These are phyloP conservation scores for Vitis hybrid DNA, from an alignment of 177 flowering plant genomes.

Conservation along the genomic window DNA sequence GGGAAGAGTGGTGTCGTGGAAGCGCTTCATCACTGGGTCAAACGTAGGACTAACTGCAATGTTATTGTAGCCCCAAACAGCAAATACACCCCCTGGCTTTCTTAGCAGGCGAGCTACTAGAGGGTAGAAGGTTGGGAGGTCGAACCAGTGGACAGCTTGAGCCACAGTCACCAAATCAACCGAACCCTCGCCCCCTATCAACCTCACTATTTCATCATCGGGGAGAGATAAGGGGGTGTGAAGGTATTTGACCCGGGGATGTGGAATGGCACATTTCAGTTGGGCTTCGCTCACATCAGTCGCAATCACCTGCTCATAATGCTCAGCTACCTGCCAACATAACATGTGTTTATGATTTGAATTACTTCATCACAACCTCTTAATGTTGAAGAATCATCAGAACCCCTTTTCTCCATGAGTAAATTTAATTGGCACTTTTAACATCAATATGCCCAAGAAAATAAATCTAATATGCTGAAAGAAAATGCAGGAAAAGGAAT, in stretches of 20 bases:
- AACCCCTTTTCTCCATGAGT: too few species aligned
- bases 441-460: too few species aligned
- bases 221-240: constrained; percentile 32
- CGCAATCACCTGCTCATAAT: constrained; percentile 36
- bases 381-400: too few species aligned
- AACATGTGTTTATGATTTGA: too few species aligned
- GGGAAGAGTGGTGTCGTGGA: constrained; percentile 25
- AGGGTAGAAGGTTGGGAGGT: constrained; percentile 47
- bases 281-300: constrained; percentile 38
- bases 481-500: too few species aligned
- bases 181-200: constrained; percentile 30
- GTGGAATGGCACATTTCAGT: constrained; percentile 24
- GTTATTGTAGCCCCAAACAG: constrained; percentile 54
- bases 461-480: too few species aligned
- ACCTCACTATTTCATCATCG: constrained; percentile 18
- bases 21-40: constrained; percentile 25
- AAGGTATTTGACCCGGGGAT: constrained; percentile 27
- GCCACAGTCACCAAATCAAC: constrained; percentile 49
- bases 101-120: constrained; percentile 31
- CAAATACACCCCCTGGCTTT: constrained; percentile 54
- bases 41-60: constrained; percentile 20
- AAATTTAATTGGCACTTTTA: too few species aligned
- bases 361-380: too few species aligned
- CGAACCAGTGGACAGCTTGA: constrained; percentile 50
- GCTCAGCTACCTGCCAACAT: constrained; percentile 34